A percentile compares a stretch with the other conserved stretches of the same genome.
phyloP scores from a whole-genome alignment of 73 alveolate genomes.

The Symbiodinium natans region DNA sequence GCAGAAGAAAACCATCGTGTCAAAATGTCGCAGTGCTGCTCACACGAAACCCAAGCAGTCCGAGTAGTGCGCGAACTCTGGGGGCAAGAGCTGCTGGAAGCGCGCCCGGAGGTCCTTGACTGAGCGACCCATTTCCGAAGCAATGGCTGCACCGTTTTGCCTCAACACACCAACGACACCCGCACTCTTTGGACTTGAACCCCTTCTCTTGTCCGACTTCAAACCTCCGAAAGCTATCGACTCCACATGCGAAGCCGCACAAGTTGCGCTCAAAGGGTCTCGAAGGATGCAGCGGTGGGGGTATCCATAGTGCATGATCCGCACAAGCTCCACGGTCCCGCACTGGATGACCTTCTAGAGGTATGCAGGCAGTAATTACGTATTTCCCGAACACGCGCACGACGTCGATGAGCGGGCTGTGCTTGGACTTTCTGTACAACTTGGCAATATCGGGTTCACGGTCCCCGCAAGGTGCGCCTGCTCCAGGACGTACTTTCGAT shows the following conservation, averaged over 20 bases:
- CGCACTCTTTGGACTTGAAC: too few relatives aligned
- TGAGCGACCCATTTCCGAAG: too few relatives aligned
- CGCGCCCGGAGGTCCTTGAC: constrained; percentile 37
- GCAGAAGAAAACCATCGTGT: neutral
- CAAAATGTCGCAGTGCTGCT: neutral
- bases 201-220: too few relatives aligned
- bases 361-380: too few relatives aligned
- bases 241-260: too few relatives aligned
- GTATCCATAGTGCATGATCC: constrained; percentile 89
- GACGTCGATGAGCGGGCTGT: too few relatives aligned
- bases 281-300: constrained; percentile 58
- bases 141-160: too few relatives aligned
- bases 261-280: neutral
- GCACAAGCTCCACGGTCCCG: constrained; percentile 87
- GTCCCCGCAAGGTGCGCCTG: constrained; percentile 6
- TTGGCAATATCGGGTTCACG: neutral
- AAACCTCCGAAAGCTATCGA: too few relatives aligned
- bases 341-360: neutral
- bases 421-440: neutral
- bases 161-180: too few relatives aligned
- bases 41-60: neutral
- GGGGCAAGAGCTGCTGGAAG: constrained; percentile 88
- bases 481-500: constrained; percentile 76
- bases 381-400: neutral
- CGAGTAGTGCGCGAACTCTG: constrained; percentile 83